Evolutionary conservation across 2,329 filamentous ascomycete species (phyloP), one percentile per base, ranked within the genome.

Genomic region (Xylaria multiplex): DNA sequence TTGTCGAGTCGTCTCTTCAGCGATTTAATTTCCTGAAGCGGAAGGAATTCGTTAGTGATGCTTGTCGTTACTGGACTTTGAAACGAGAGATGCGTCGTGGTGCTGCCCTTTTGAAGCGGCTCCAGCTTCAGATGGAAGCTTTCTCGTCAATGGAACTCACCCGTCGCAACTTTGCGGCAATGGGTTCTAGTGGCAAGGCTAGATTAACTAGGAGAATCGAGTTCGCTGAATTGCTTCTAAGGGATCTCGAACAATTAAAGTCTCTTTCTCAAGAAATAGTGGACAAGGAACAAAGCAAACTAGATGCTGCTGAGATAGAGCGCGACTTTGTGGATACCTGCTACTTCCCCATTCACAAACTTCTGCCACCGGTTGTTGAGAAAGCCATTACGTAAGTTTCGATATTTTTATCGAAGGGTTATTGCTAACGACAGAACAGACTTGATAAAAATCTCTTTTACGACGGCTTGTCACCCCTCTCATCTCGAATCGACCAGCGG

Each of bases 61-160:
- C 92, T 1, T 98, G 95, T 81, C 93, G 93, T 72, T 99, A 98
- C 80, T 99, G 96, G 96, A 98, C 96, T 0, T 80, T 99, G 69
- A 99, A 99, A 81, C 89, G 96, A 62, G 96, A 99, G 78, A 92
- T 95, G 68, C 89, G 96, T 40, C 87, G 96, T 65, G 96, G 96
- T 53, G 96, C 96, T 35, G 93, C 96, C 3, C 84, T 99, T 62
- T 85, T 99, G 66, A 98, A 98, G 80, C 89, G 96, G 42, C 84
- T 99, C 22, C 96, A 99, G 77, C 82, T 98, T 64, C 94, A 97
- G 78, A 91, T 97, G 85, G 95, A 98, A 78, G 93, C 93, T 0
- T 99, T 98, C 78, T 95, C 95, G 6, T 97, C 93, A 0, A 97
- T 97, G 91, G 96, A 99, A 79, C 90, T 99, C 70, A 97, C 96